Percentiles rank a stretch among this genome's conserved stretches.
Conservation (phyloP, 257 asterid genomes). For the Gentiana straminea region DNA sequence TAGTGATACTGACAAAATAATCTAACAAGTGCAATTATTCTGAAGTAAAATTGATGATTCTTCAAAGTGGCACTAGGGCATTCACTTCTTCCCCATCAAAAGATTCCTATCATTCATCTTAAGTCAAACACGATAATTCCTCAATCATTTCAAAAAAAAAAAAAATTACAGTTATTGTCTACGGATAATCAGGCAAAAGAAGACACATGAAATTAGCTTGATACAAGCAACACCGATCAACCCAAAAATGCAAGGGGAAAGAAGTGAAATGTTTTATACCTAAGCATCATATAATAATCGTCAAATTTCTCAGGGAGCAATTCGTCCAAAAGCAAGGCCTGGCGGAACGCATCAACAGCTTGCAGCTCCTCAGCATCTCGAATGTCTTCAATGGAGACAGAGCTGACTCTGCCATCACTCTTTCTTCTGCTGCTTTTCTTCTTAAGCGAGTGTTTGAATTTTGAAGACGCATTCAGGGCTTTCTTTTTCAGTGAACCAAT, state of each 20-base stretch:
- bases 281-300: slow-evolving; percentile 89
- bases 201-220: too few relatives aligned
- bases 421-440: slow-evolving; percentile 82
- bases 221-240: background rate
- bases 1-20: too few relatives aligned
- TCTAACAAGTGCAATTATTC: too few relatives aligned
- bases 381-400: slow-evolving; percentile 89
- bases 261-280: slow-evolving; percentile 31
- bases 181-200: too few relatives aligned
- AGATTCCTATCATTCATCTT: too few relatives aligned
- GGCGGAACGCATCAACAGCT: slow-evolving; percentile 85
- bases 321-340: slow-evolving; percentile 75
- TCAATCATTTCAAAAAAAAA: too few relatives aligned
- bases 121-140: too few relatives aligned
- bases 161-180: too few relatives aligned
- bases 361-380: slow-evolving; percentile 84
- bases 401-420: slow-evolving; percentile 72
- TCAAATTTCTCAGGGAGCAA: slow-evolving; percentile 72
- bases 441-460: slow-evolving; percentile 91
- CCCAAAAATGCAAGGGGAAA: slow-evolving; percentile 5
- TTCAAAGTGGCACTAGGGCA: too few relatives aligned
- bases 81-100: too few relatives aligned
- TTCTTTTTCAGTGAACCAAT: slow-evolving; percentile 82
- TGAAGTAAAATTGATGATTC: too few relatives aligned
- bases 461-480: slow-evolving; percentile 85